phyloP scores from a whole-genome alignment of 2,329 filamentous ascomycete species.

The Venturiaceae sp. region DNA sequence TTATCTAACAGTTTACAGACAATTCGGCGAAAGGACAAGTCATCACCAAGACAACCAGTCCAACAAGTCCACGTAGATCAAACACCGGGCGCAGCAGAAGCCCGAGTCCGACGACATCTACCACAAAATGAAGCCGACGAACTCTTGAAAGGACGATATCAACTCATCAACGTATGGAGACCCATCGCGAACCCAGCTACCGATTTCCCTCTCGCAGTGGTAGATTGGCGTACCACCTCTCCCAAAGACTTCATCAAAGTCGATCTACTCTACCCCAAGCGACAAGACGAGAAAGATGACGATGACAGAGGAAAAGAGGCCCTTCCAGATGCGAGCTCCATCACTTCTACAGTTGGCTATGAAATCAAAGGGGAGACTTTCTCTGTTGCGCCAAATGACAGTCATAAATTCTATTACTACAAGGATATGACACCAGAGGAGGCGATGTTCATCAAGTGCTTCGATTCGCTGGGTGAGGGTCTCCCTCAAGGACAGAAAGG shows the following conservation, averaged over 20 bases:
- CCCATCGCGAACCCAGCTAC: slow-evolving; percentile 55
- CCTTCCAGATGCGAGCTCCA: slow-evolving; percentile 37
- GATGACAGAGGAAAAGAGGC: slow-evolving; percentile 52
- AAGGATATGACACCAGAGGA: slow-evolving; percentile 56
- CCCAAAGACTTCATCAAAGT: slow-evolving; percentile 51
- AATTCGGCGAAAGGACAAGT: slow-evolving; percentile 47
- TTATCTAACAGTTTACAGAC: slow-evolving; percentile 26
- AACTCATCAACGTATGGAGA: slow-evolving; percentile 64
- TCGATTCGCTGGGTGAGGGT: slow-evolving; percentile 11
- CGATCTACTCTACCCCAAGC: slow-evolving; percentile 51
- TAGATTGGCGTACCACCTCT: slow-evolving; percentile 51
- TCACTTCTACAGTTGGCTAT: slow-evolving; percentile 48
- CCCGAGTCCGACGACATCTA: slow-evolving; percentile 52
- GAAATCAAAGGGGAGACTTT: slow-evolving; percentile 55
- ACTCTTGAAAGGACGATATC: slow-evolving; percentile 48
- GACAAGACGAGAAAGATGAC: slow-evolving; percentile 25
- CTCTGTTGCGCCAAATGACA: slow-evolving; percentile 45
- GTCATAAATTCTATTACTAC: slow-evolving; percentile 54
- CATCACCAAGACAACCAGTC: slow-evolving; percentile 52
- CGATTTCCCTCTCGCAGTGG: slow-evolving; percentile 58
- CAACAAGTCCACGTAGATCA: slow-evolving; percentile 66
- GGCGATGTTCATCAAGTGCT: slow-evolving; percentile 39
- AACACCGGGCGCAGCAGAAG: slow-evolving; percentile 52
- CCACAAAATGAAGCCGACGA: slow-evolving; percentile 45
- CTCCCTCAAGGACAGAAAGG: slow-evolving; percentile 6